phyloP scores from a whole-genome alignment of 1,284 basidiomycete species.

The Athelia psychrophila region DNA sequence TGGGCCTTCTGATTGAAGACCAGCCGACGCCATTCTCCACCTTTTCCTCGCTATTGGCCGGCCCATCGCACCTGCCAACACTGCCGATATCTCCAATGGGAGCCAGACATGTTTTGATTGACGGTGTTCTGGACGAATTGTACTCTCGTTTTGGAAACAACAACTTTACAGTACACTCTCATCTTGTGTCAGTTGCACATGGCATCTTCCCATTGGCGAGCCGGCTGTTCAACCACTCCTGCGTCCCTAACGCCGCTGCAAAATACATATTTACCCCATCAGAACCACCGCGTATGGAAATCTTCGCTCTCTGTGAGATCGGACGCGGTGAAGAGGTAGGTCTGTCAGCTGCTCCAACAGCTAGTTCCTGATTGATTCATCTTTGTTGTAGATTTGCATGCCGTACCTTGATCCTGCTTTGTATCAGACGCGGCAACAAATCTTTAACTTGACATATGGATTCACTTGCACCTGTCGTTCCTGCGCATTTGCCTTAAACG shows the following conservation, averaged over 20 bases:
- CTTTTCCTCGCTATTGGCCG: slow-evolving; percentile 52
- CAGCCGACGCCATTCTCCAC: slow-evolving; percentile 27
- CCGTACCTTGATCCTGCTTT: slow-evolving; percentile 77
- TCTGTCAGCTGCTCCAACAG: slow-evolving; percentile 1
- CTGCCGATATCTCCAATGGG: slow-evolving; percentile 31
- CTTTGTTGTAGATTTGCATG: slow-evolving; percentile 53
- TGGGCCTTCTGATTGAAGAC: slow-evolving; percentile 14
- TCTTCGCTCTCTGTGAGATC: slow-evolving; percentile 60
- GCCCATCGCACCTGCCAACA: slow-evolving; percentile 24
- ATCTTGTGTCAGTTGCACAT: slow-evolving; percentile 62
- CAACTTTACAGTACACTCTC: slow-evolving; percentile 72
- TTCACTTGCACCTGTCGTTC: slow-evolving; percentile 63
- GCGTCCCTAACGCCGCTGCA: slow-evolving; percentile 66
- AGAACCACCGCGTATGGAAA: slow-evolving; percentile 49
- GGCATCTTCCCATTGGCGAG: slow-evolving; percentile 73
- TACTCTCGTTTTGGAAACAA: slow-evolving; percentile 71
- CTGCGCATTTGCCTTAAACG: slow-evolving; percentile 40
- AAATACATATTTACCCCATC: slow-evolving; percentile 41
- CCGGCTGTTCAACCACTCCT: slow-evolving; percentile 75
- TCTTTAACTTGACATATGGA: slow-evolving; percentile 60
- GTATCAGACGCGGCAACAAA: slow-evolving; percentile 52
- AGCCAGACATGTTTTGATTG: slow-evolving; percentile 23
- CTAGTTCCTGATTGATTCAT: neutral
- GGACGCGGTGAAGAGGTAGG: slow-evolving; percentile 58
- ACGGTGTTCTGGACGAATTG: slow-evolving; percentile 27